A percentile compares a stretch with the other conserved stretches of the same genome.
These are phyloP conservation scores for Tricholoma flavovirens DNA, from an alignment of 768 basidiomycete genomes.

Conservation along the genomic window DNA sequence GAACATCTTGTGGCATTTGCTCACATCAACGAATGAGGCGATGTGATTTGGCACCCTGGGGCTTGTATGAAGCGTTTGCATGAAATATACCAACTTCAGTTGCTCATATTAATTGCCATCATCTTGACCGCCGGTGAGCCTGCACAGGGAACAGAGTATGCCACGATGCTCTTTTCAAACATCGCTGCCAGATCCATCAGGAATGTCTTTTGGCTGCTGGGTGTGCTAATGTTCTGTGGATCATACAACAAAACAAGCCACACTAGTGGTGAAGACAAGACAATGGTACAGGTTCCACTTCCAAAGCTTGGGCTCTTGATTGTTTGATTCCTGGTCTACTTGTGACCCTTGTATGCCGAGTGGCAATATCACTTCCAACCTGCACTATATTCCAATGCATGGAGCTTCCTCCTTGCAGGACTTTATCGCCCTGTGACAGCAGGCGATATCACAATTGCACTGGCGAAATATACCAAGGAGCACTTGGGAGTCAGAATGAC, in stretches of 20 bases:
- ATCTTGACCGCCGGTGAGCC: constrained; percentile 6
- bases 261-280: too few relatives aligned
- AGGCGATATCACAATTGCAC: not conserved
- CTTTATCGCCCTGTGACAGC: not conserved
- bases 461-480: not conserved
- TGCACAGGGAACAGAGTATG: constrained; percentile 11
- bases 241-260: not conserved
- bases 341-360: too few relatives aligned
- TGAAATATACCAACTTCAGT: not conserved
- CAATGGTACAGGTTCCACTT: too few relatives aligned
- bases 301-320: too few relatives aligned
- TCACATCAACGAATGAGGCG: not conserved
- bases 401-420: not conserved
- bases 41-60: constrained; percentile 5
- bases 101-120: not conserved
- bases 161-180: constrained; percentile 1
- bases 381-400: not conserved
- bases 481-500: not conserved
- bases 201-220: constrained; percentile 9
- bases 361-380: constrained; percentile 2
- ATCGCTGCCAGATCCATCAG: constrained; percentile 10
- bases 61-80: constrained; percentile 5
- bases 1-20: not conserved
- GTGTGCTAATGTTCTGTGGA: not conserved
- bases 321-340: too few relatives aligned